Evolutionary conservation across 306 rosid genomes (phyloP).

Genomic region (Pterocarpus macrocarpus): DNA sequence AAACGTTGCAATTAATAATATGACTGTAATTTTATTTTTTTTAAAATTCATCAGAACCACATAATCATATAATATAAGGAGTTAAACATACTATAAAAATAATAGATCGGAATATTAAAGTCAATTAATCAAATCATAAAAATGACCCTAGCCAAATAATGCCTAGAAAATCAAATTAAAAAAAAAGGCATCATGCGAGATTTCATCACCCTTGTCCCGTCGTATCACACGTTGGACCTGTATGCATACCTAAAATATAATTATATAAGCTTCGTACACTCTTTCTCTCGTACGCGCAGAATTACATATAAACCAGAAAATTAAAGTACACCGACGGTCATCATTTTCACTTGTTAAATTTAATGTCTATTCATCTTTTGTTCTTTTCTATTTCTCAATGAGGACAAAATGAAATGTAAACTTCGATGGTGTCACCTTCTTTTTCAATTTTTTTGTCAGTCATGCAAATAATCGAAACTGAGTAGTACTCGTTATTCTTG

Average conservation of each 20-base stretch:
- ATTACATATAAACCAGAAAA: slow-evolving; percentile 30
- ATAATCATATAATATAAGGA: too few species aligned
- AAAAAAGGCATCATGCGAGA: slow-evolving; percentile 44
- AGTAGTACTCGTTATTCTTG: not conserved
- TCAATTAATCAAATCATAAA: too few species aligned
- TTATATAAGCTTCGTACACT: slow-evolving; percentile 2
- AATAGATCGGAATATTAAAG: too few species aligned
- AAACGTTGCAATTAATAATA: too few species aligned
- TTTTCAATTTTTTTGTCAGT: slow-evolving; percentile 24
- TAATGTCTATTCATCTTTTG: slow-evolving; percentile 9
- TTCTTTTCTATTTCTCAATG: slow-evolving; percentile 9
- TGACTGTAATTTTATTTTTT: too few species aligned
- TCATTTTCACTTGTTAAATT: slow-evolving; percentile 23
- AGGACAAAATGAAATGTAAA: slow-evolving; percentile 33
- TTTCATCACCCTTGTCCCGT: slow-evolving; percentile 58
- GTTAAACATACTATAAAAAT: too few species aligned
- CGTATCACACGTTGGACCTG: slow-evolving; percentile 49
- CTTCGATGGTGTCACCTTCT: slow-evolving; percentile 15
- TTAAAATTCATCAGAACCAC: too few species aligned
- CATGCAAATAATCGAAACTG: slow-evolving; percentile 31
- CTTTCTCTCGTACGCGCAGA: slow-evolving; percentile 16
- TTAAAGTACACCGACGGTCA: slow-evolving; percentile 42
- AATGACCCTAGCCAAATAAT: too few species aligned
- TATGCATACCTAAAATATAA: not conserved
- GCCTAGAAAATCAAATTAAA: slow-evolving; percentile 24